Evolutionary conservation across 371 early-diverging fungal genomes (phyloP), one percentile per base, ranked within the genome.

Genomic region (Syncephalastrum racemosum): DNA sequence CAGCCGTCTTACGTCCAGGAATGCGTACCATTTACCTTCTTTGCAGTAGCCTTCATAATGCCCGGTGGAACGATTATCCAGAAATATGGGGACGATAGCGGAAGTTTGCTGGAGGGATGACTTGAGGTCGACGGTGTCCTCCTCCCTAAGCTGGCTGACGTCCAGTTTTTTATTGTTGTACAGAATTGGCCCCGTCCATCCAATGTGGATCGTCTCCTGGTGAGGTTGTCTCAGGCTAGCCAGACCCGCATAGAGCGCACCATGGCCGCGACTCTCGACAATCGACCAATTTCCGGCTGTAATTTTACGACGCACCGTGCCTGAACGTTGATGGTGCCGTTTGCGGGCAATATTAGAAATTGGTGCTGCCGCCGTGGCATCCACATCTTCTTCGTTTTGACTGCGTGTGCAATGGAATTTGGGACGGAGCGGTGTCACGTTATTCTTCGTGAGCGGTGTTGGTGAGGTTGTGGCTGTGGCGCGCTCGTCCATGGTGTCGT

Each of bases 11-110:
- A 16, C 10, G 10, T 39, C 10, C 10, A 31, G 10, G 2, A 31
- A 5, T 31, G 12, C 10, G 36, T 31, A 2, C 10, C 36, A 6
- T 46, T 46, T 85, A 86, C 93, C 90, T 57, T 83, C 75, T 82
- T 92, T 96, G 86, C 90, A 95, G 73, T 85, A 94, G n/a, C 90
- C 95, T 75, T 92, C 95, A 79, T 89, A 91, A 76, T 87, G 92
- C 22, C 83, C 85, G 14, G 66, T 55, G 48, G 90, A 12, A 18
- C 81, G 75, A 14, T 84, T 85, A 43, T 86, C 83, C 45, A 96
- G 62, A 60, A 92, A 88, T 20, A 97, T 85, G 8, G 96, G 95
- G 4, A 87, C 67, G 40, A 83, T 78, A 52, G 77, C 78, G 36
- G 36, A 31, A 12, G 36, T 31, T 31, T 31, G 36, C 12, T 31